Conservation (phyloP, 2,329 filamentous ascomycete genomes). For the Emericellopsis cladophorae region DNA sequence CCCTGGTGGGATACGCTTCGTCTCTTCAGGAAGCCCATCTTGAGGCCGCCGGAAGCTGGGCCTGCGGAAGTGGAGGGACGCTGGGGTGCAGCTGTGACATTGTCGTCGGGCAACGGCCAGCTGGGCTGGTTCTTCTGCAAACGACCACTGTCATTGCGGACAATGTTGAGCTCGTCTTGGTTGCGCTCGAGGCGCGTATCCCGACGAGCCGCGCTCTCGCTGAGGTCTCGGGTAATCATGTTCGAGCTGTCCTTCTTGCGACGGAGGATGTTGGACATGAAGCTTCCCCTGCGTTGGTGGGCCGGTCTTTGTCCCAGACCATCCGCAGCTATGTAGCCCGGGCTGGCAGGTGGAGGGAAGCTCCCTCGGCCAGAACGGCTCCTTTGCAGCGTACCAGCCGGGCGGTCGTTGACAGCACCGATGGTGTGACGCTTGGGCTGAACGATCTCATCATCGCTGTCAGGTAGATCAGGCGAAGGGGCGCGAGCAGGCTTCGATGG, state of each 20-base stretch:
- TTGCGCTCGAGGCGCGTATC: conserved; percentile 51
- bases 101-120: conserved; percentile 18
- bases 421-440: conserved; percentile 7
- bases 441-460: conserved; percentile 39
- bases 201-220: conserved; percentile 46
- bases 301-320: conserved; percentile 10
- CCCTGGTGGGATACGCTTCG: conserved; percentile 21
- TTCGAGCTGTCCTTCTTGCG: conserved; percentile 41
- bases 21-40: conserved; percentile 19
- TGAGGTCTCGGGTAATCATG: conserved; percentile 39
- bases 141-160: conserved; percentile 21
- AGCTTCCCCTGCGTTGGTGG: conserved; percentile 29
- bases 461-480: conserved; percentile 45
- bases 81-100: conserved; percentile 8
- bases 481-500: conserved; percentile 22
- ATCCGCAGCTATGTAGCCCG: conserved; percentile 8
- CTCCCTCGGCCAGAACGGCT: conserved; percentile 27
- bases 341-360: conserved; percentile 10
- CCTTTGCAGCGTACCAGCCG: conserved; percentile 18
- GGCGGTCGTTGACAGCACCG: conserved; percentile 1
- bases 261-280: conserved; percentile 46
- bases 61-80: conserved; percentile 22
- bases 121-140: conserved; percentile 15
- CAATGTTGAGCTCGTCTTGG: conserved; percentile 33
- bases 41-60: conserved; percentile 5